phyloP scores from a whole-genome alignment of 495 filamentous ascomycete species.

The Penicilliopsis zonata region DNA sequence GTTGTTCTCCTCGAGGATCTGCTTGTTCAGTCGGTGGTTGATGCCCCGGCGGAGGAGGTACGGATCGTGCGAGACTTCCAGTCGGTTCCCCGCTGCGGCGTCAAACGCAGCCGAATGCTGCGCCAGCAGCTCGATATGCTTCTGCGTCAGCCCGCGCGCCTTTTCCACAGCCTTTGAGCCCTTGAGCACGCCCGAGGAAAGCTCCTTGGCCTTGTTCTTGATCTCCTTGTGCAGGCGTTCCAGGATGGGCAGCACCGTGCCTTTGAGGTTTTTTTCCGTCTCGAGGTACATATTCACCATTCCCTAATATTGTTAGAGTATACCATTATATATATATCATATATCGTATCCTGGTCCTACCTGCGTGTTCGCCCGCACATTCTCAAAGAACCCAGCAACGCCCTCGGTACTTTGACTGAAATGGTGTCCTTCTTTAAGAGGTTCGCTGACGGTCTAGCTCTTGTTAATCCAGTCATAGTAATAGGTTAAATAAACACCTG shows the following conservation, averaged over 20 bases:
- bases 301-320: constrained; percentile 39
- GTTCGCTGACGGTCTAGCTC: constrained; percentile 70
- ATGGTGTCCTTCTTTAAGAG: constrained; percentile 76
- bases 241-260: constrained; percentile 71
- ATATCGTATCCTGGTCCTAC: constrained; percentile 22
- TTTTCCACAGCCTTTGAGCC: constrained; percentile 83
- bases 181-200: constrained; percentile 74
- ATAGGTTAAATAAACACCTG: too few relatives aligned
- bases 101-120: constrained; percentile 70
- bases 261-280: constrained; percentile 77
- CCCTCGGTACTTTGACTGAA: constrained; percentile 82
- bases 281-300: constrained; percentile 79
- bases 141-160: constrained; percentile 74
- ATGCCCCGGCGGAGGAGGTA: constrained; percentile 79
- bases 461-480: too few relatives aligned
- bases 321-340: neutral
- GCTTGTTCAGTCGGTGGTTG: constrained; percentile 72
- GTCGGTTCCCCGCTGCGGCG: constrained; percentile 48
- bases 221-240: constrained; percentile 90
- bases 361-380: constrained; percentile 82
- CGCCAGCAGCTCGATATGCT: constrained; percentile 87
- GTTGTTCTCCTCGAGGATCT: constrained; percentile 90
- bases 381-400: constrained; percentile 81
- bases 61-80: constrained; percentile 63
- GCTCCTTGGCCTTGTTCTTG: constrained; percentile 86